Percentiles rank a stretch among this genome's conserved stretches.
These are phyloP conservation scores for Melanogaster broomeanus DNA, from an alignment of 768 basidiomycete species.

Conservation along the genomic window DNA sequence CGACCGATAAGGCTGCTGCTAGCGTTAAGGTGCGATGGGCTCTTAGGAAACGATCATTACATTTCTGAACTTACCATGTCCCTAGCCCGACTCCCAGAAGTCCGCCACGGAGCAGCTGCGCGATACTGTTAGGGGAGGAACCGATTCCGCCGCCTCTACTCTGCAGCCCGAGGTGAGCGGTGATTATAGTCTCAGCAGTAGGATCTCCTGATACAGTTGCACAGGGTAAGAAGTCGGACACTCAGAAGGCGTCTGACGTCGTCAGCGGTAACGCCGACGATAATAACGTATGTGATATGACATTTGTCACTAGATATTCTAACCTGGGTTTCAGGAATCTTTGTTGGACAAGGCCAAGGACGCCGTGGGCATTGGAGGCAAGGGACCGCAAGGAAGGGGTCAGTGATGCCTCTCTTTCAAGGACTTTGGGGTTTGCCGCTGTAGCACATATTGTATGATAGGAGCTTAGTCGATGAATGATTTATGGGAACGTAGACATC, in stretches of 20 bases:
- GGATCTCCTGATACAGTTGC: too few relatives aligned
- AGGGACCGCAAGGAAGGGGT: not conserved
- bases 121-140: conserved; percentile 49
- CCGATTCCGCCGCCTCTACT: conserved; percentile 49
- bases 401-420: not conserved
- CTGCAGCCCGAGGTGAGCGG: conserved; percentile 47
- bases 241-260: conserved; percentile 51
- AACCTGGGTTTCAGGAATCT: conserved; percentile 6
- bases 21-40: conserved; percentile 45
- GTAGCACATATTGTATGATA: not conserved
- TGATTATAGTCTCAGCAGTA: too few relatives aligned
- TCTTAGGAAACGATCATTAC: not conserved
- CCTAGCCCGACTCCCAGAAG: conserved; percentile 62
- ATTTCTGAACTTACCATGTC: not conserved
- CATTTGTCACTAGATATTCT: too few relatives aligned
- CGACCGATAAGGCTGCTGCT: conserved; percentile 57
- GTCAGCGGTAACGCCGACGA: conserved; percentile 50
- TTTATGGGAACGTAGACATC: not conserved
- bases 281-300: conserved; percentile 34
- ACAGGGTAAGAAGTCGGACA: conserved; percentile 52
- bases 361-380: conserved; percentile 6
- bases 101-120: conserved; percentile 48
- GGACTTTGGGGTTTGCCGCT: not conserved
- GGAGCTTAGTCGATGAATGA: not conserved
- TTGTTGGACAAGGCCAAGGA: conserved; percentile 15